phyloP scores from a whole-genome alignment of 2,329 filamentous ascomycete species.

The Pseudocercospora musae region DNA sequence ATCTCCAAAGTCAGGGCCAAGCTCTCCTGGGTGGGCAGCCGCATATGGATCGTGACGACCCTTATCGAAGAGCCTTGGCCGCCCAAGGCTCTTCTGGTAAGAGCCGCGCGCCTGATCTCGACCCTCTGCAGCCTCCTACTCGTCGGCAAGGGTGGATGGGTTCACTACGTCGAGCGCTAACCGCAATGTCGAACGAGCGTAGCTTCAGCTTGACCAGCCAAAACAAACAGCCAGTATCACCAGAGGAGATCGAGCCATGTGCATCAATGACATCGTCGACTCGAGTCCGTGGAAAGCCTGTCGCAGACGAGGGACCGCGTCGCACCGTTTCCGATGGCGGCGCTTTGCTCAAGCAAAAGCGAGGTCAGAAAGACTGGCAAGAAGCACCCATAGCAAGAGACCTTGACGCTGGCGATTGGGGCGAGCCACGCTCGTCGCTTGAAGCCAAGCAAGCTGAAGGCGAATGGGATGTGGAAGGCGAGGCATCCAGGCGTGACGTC shows the following conservation, averaged over 20 bases:
- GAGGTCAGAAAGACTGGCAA: constrained; percentile 42
- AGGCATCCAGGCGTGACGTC: constrained; percentile 47
- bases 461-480: constrained; percentile 52
- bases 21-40: constrained; percentile 48
- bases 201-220: constrained; percentile 31
- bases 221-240: constrained; percentile 7
- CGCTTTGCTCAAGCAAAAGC: constrained; percentile 39
- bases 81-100: constrained; percentile 15
- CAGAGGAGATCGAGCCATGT: constrained; percentile 14
- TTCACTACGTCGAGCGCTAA: constrained; percentile 33
- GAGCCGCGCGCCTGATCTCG: constrained; percentile 7
- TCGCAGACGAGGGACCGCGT: constrained; percentile 30
- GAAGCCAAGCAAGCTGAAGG: constrained; percentile 37
- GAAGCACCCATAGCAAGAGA: constrained; percentile 28
- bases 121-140: constrained; percentile 11
- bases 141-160: constrained; percentile 33
- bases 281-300: constrained; percentile 6
- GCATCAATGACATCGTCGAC: constrained; percentile 29
- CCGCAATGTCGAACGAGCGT: constrained; percentile 31
- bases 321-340: constrained; percentile 46
- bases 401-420: constrained; percentile 36
- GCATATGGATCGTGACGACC: constrained; percentile 34
- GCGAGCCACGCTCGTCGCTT: constrained; percentile 22
- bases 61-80: constrained; percentile 31
- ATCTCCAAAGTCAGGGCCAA: constrained; percentile 52